Percentiles rank a stretch among this genome's conserved stretches.
These are phyloP conservation scores for Leucogyrophana mollusca DNA, from an alignment of 768 basidiomycete genomes.

Conservation along the genomic window DNA sequence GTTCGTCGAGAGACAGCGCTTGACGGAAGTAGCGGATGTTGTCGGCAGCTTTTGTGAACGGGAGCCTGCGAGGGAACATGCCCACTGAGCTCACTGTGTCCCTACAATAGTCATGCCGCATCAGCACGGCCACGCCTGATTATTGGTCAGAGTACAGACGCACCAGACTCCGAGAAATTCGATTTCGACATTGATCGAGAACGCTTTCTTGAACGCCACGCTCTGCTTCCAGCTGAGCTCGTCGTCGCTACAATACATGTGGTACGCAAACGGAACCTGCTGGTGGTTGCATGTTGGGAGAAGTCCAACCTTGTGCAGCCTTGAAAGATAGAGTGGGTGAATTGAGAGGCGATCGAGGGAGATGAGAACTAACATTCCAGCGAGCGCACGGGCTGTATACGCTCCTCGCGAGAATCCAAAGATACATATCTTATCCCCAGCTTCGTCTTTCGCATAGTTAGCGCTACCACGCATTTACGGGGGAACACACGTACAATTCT, in stretches of 20 bases:
- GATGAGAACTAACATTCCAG: slow-evolving; percentile 56
- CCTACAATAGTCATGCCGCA: slow-evolving; percentile 38
- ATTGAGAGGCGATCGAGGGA: background rate
- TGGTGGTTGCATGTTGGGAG: slow-evolving; percentile 70
- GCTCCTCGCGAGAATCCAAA: slow-evolving; percentile 83
- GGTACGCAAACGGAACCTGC: slow-evolving; percentile 71
- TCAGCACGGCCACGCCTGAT: too few species aligned
- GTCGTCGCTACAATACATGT: slow-evolving; percentile 64
- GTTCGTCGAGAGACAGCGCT: slow-evolving; percentile 69
- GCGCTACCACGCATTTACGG: background rate
- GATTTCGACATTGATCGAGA: slow-evolving; percentile 72
- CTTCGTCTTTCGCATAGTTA: slow-evolving; percentile 42
- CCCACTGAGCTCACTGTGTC: slow-evolving; percentile 73
- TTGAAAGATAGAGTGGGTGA: slow-evolving; percentile 14
- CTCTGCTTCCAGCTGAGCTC: slow-evolving; percentile 61
- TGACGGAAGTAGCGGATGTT: slow-evolving; percentile 69
- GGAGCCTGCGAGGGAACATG: slow-evolving; percentile 60
- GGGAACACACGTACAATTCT: slow-evolving; percentile 50
- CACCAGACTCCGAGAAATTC: slow-evolving; percentile 78
- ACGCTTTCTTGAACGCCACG: slow-evolving; percentile 69
- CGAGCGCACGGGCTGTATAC: slow-evolving; percentile 67
- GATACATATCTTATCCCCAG: slow-evolving; percentile 73
- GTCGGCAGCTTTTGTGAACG: slow-evolving; percentile 62
- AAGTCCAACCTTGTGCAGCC: slow-evolving; percentile 71
- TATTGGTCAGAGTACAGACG: too few species aligned